These are phyloP conservation scores for Larix sibirica DNA, from an alignment of 83 land plant species.

Conservation along the genomic window DNA sequence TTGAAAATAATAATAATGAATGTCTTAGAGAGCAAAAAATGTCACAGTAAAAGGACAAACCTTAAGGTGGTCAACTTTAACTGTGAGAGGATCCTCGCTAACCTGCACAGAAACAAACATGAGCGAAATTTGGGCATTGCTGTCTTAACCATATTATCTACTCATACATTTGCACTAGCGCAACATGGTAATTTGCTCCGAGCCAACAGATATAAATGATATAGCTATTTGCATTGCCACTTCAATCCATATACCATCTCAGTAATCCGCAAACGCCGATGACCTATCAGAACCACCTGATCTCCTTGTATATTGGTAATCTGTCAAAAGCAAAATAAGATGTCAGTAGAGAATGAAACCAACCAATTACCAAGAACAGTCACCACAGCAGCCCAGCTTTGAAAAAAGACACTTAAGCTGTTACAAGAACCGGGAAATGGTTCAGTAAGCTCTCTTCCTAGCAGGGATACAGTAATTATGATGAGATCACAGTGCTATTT, in stretches of 20 bases:
- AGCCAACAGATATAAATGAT: background rate
- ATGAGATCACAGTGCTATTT: background rate
- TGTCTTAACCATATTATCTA: background rate
- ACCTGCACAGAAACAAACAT: constrained; percentile 43
- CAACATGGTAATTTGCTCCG: background rate
- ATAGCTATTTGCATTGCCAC: background rate
- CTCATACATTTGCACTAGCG: background rate
- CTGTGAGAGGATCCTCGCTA: constrained; percentile 81
- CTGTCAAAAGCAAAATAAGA: constrained; percentile 29
- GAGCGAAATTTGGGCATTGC: background rate
- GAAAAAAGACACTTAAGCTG: background rate
- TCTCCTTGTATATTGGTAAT: constrained; percentile 85
- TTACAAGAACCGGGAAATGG: background rate
- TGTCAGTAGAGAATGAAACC: background rate
- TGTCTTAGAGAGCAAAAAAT: no score
- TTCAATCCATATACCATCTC: constrained; percentile 64
- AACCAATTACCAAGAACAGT: background rate
- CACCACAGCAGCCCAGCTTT: background rate
- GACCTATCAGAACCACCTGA: constrained; percentile 85
- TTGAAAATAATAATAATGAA: no score
- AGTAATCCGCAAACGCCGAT: constrained; percentile 84
- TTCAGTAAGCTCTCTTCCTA: constrained; percentile 1
- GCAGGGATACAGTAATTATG: background rate
- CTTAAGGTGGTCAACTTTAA: constrained; percentile 94
- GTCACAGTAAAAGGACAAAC: constrained; percentile 27